phyloP scores from a whole-genome alignment of 1,139 yeast genomes.

The Lizanozyma gosingica region DNA sequence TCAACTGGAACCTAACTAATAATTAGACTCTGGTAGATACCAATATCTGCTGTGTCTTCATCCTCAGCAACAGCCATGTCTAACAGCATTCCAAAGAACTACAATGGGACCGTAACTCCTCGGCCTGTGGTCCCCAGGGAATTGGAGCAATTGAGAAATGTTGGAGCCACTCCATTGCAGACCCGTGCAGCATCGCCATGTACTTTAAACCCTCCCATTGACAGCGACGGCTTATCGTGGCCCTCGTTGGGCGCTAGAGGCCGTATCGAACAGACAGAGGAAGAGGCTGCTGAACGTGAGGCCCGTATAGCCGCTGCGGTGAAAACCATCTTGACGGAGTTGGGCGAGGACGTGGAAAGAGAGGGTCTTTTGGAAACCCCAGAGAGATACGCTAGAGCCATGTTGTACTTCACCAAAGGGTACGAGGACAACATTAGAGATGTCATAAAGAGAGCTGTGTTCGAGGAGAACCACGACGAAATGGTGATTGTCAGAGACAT shows the following conservation, averaged over 20 bases:
- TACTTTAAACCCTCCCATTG: constrained; percentile 78
- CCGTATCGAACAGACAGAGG: constrained; percentile 59
- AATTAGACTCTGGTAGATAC: too few relatives aligned
- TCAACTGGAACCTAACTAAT: too few relatives aligned
- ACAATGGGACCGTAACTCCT: not conserved
- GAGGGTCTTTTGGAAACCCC: constrained; percentile 95
- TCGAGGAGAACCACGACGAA: constrained; percentile 97
- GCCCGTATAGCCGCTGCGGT: constrained; percentile 79
- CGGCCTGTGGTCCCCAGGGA: not conserved
- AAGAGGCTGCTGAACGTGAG: constrained; percentile 49
- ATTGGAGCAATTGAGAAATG: not conserved
- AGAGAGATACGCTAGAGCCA: constrained; percentile 91
- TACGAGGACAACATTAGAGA: constrained; percentile 88
- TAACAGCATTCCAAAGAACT: too few relatives aligned
- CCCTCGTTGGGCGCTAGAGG: constrained; percentile 82
- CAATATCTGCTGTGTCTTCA: too few relatives aligned
- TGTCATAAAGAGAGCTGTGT: constrained; percentile 89
- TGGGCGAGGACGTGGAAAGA: constrained; percentile 86
- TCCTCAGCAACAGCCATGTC: too few relatives aligned
- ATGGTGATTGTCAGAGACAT: constrained; percentile 97
- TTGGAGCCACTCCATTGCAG: constrained; percentile 40
- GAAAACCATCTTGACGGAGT: constrained; percentile 65
- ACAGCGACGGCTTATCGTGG: constrained; percentile 88
- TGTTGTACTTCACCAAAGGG: constrained; percentile 92
- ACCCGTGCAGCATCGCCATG: constrained; percentile 80